A percentile compares a stretch with the other conserved stretches of the same genome.
Evolutionary conservation across 192 early-diverging fungal genomes (phyloP).

Genomic region (Mortierella claussenii): DNA sequence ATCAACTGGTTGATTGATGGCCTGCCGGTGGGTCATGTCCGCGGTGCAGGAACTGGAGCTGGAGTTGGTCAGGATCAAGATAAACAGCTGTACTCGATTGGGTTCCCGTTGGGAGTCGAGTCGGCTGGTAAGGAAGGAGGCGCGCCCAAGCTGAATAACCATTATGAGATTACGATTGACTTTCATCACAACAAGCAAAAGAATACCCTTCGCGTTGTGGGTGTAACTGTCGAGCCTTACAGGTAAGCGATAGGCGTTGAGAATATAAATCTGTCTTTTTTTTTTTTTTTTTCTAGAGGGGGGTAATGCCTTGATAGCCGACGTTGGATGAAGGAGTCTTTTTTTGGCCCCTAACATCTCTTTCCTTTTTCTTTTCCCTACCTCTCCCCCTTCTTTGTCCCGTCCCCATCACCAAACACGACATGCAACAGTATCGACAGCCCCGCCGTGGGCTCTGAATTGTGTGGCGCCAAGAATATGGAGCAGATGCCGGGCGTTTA

Average conservation of each 20-base stretch:
- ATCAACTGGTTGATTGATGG: slow-evolving; percentile 93
- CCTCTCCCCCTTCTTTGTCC: too few relatives aligned
- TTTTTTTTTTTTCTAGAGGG: background rate
- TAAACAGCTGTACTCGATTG: slow-evolving; percentile 74
- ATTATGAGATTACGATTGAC: slow-evolving; percentile 87
- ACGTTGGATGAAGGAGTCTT: too few relatives aligned
- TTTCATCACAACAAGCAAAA: slow-evolving; percentile 77
- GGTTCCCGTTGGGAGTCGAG: slow-evolving; percentile 79
- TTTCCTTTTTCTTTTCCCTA: too few relatives aligned
- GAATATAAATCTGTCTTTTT: background rate
- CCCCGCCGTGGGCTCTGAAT: background rate
- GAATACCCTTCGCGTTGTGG: slow-evolving; percentile 83
- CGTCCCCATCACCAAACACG: too few relatives aligned
- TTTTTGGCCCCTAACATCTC: too few relatives aligned
- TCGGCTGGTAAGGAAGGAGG: slow-evolving; percentile 1
- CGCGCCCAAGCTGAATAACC: slow-evolving; percentile 79
- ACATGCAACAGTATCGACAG: slow-evolving; percentile 13
- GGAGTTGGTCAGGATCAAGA: slow-evolving; percentile 62
- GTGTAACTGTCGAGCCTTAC: slow-evolving; percentile 79
- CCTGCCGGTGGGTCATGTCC: slow-evolving; percentile 71
- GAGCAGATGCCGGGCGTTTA: slow-evolving; percentile 1
- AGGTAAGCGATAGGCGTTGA: slow-evolving; percentile 54
- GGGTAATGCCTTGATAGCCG: too few relatives aligned
- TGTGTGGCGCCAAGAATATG: slow-evolving; percentile 4
- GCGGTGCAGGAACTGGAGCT: slow-evolving; percentile 65